phyloP scores from a whole-genome alignment of 306 rosid species.

The Lithocarpus polystachyus region DNA sequence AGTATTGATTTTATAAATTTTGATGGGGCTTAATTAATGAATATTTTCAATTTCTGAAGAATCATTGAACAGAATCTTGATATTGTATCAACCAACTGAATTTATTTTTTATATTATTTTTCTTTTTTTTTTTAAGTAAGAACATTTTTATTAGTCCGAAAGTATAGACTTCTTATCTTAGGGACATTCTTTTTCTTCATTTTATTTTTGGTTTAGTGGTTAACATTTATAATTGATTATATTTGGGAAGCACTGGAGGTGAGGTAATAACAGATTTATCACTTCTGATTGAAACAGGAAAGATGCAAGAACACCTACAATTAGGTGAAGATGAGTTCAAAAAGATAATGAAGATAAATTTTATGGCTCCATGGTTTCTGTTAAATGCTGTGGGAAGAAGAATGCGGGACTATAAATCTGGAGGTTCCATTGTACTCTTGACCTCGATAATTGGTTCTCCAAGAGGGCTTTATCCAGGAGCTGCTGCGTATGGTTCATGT shows the following conservation, averaged over 20 bases:
- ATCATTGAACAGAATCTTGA: neutral
- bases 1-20: neutral
- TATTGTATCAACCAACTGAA: neutral
- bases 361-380: constrained; percentile 74
- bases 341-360: constrained; percentile 61
- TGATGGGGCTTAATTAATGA: neutral
- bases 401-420: constrained; percentile 61
- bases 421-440: constrained; percentile 75
- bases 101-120: neutral
- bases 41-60: neutral
- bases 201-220: neutral
- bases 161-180: neutral
- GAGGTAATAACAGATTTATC: neutral
- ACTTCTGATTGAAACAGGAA: constrained; percentile 49
- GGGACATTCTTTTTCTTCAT: neutral
- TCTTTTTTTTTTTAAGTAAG: neutral
- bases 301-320: constrained; percentile 54
- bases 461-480: constrained; percentile 77
- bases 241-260: neutral
- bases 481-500: constrained; percentile 65
- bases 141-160: neutral
- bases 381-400: constrained; percentile 65
- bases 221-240: neutral
- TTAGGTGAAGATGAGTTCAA: constrained; percentile 54
- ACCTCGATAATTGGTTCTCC: constrained; percentile 64